phyloP scores from a whole-genome alignment of 805 yeast genomes.

The Tetrapisispora taiwanensis region DNA sequence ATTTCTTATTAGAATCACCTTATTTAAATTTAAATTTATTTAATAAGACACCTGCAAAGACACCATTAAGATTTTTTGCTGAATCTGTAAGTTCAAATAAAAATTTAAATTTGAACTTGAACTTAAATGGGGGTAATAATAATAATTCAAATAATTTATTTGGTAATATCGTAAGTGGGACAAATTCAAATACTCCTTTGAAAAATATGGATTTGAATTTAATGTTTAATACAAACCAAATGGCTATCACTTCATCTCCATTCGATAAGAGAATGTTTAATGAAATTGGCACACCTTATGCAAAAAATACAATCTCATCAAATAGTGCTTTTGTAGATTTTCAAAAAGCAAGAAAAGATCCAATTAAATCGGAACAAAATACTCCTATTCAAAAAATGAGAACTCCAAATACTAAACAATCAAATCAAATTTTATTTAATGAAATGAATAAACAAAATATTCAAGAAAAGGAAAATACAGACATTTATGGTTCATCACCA shows the following conservation, averaged over 20 bases:
- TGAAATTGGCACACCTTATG: constrained; percentile 27
- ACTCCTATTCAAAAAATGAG: constrained; percentile 6
- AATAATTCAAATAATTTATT: constrained; percentile 1
- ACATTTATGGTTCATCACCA: constrained; percentile 27
- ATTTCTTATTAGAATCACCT: constrained; percentile 27
- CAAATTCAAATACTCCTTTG: constrained; percentile 18
- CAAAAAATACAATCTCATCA: constrained; percentile 16
- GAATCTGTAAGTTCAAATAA: constrained; percentile 7
- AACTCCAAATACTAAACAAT: not conserved
- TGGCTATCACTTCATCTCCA: constrained; percentile 22
- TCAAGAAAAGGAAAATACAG: constrained; percentile 9
- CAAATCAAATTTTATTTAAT: too few relatives aligned
- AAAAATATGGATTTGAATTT: constrained; percentile 26
- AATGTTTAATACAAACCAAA: constrained; percentile 23
- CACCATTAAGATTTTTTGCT: constrained; percentile 26
- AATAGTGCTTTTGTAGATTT: constrained; percentile 28
- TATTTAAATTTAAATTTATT: constrained; percentile 22
- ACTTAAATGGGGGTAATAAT: not conserved
- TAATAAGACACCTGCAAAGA: constrained; percentile 29
- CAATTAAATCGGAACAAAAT: constrained; percentile 5
- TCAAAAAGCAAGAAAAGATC: constrained; percentile 25
- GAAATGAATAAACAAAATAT: not conserved
- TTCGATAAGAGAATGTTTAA: constrained; percentile 25
- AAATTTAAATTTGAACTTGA: constrained; percentile 1
- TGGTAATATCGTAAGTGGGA: not conserved